These are phyloP conservation scores for Ascochyta fabae DNA, from an alignment of 2,329 filamentous ascomycete genomes.

Conservation along the genomic window DNA sequence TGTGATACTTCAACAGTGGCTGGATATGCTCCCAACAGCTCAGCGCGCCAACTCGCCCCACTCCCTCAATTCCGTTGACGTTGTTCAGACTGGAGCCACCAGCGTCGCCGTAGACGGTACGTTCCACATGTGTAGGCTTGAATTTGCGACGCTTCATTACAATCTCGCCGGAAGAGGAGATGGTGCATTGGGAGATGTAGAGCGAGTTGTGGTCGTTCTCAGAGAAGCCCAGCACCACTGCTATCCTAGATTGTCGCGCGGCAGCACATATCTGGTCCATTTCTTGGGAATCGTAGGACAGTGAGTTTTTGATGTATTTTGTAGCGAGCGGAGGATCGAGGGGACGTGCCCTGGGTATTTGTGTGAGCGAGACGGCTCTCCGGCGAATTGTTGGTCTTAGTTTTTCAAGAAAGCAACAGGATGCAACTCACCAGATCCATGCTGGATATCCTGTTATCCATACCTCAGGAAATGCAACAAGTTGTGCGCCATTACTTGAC, in stretches of 20 bases:
- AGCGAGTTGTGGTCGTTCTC: constrained; percentile 48
- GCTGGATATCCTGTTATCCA: constrained; percentile 56
- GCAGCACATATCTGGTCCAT: constrained; percentile 52
- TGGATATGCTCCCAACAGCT: constrained; percentile 53
- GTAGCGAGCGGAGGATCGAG: constrained; percentile 50
- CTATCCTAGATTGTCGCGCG: constrained; percentile 43
- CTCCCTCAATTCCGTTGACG: constrained; percentile 40
- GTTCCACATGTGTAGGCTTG: constrained; percentile 54
- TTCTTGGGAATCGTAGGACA: constrained; percentile 50
- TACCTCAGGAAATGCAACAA: constrained; percentile 59
- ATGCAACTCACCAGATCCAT: constrained; percentile 53
- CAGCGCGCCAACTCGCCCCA: constrained; percentile 42
- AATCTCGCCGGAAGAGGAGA: constrained; percentile 43
- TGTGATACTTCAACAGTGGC: constrained; percentile 53
- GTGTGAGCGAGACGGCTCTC: constrained; percentile 7
- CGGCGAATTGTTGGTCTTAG: constrained; percentile 9
- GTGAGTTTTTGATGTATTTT: constrained; percentile 55
- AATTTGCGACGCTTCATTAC: constrained; percentile 50
- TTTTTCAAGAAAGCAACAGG: background rate
- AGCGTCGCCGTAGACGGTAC: constrained; percentile 53
- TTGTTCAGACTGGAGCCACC: constrained; percentile 43
- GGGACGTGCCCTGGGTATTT: constrained; percentile 45
- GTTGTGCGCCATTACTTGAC: constrained; percentile 58
- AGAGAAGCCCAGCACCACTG: constrained; percentile 50
- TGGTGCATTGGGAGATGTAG: constrained; percentile 51